Percentiles rank a stretch among this genome's conserved stretches.
Evolutionary conservation across 257 asterid species (phyloP).

Genomic region (Solanum bulbocastanum): DNA sequence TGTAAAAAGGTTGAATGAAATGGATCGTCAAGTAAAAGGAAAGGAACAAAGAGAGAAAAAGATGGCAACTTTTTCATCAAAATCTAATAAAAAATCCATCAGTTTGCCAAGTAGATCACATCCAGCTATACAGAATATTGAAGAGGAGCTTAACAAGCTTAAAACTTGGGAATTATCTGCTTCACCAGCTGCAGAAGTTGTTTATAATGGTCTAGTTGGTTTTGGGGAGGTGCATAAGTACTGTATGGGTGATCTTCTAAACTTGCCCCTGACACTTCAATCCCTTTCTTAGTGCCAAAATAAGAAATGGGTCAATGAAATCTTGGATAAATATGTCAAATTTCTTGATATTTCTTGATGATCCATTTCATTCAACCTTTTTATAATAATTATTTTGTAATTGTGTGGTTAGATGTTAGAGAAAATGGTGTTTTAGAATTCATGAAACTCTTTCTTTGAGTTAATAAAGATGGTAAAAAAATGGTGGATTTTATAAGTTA

Average conservation of each 20-base stretch:
- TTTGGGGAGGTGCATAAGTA: neutral
- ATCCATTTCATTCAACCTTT: too few species aligned
- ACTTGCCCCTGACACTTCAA: constrained; percentile 3
- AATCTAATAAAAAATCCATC: constrained; percentile 14
- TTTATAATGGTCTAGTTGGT: neutral
- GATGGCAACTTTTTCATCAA: constrained; percentile 17
- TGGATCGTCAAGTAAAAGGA: neutral
- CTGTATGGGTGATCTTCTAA: constrained; percentile 1
- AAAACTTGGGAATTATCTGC: constrained; percentile 2
- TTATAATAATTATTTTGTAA: too few species aligned
- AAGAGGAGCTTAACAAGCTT: constrained; percentile 16
- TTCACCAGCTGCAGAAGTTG: neutral
- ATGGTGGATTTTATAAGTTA: too few species aligned
- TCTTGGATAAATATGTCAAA: constrained; percentile 3
- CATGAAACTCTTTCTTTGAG: too few species aligned
- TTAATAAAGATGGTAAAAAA: too few species aligned
- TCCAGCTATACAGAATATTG: constrained; percentile 14
- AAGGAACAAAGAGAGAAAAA: neutral
- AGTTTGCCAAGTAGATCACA: constrained; percentile 26
- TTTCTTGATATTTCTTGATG: neutral
- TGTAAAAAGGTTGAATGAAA: too few species aligned
- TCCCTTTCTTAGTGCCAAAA: neutral
- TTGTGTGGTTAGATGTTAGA: too few species aligned
- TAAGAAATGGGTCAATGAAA: constrained; percentile 1
- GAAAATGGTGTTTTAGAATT: too few species aligned